Percentiles rank a stretch among this genome's conserved stretches.
These are phyloP conservation scores for Aaosphaeria pasadenensis DNA, from an alignment of 2,329 filamentous ascomycete species.

Conservation along the genomic window DNA sequence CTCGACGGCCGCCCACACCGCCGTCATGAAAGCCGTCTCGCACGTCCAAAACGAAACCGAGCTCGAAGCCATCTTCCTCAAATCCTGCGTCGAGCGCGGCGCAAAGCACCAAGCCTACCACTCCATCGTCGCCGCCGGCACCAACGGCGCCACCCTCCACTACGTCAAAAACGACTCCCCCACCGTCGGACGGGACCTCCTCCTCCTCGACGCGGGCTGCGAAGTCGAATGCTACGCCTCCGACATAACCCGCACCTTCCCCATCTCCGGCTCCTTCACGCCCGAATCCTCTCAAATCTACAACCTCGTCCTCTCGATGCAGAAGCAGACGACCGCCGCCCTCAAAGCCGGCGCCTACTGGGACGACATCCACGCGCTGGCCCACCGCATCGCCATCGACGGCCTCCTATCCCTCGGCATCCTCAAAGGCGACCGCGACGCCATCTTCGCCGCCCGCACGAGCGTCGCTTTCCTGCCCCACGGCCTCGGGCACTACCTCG, in stretches of 20 bases:
- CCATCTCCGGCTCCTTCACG: constrained; percentile 61
- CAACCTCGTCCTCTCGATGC: constrained; percentile 82
- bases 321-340: constrained; percentile 69
- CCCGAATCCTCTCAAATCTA: constrained; percentile 57
- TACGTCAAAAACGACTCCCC: constrained; percentile 60
- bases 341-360: constrained; percentile 73
- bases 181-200: constrained; percentile 63
- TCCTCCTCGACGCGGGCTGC: constrained; percentile 79
- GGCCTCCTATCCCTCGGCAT: constrained; percentile 76
- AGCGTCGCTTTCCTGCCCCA: constrained; percentile 52
- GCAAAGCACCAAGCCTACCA: constrained; percentile 84
- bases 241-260: constrained; percentile 81
- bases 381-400: constrained; percentile 78
- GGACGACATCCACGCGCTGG: constrained; percentile 77
- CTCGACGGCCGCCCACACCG: constrained; percentile 72
- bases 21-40: constrained; percentile 62
- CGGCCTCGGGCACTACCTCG: constrained; percentile 50
- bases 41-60: constrained; percentile 74
- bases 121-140: constrained; percentile 78
- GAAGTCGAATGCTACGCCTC: constrained; percentile 50
- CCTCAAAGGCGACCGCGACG: constrained; percentile 53
- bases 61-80: constrained; percentile 76
- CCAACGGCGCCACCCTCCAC: constrained; percentile 80
- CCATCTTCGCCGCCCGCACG: constrained; percentile 44
- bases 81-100: constrained; percentile 70